phyloP scores from a whole-genome alignment of 1,284 basidiomycete species.

The Pseudozyma sp. region DNA sequence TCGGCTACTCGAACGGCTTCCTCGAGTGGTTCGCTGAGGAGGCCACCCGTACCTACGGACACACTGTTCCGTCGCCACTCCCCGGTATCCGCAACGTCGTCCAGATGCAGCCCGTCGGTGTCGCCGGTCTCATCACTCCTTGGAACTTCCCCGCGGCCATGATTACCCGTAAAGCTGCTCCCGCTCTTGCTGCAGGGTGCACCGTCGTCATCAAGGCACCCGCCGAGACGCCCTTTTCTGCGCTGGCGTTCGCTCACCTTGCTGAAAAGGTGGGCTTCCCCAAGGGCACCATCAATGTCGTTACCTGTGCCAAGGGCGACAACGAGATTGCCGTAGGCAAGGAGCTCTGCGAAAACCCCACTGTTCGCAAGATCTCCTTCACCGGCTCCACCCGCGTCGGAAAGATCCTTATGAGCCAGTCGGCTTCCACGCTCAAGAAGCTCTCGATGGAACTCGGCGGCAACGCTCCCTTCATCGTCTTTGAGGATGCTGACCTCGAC shows the following conservation, averaged over 20 bases:
- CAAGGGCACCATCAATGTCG: conserved; percentile 92
- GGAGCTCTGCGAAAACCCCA: conserved; percentile 72
- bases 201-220: conserved; percentile 95
- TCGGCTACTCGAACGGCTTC: conserved; percentile 65
- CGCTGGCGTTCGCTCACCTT: conserved; percentile 86
- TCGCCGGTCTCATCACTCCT: conserved; percentile 70
- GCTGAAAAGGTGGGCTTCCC: conserved; percentile 89
- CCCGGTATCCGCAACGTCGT: conserved; percentile 83
- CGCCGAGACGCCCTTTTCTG: conserved; percentile 93
- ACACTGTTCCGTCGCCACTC: conserved; percentile 84
- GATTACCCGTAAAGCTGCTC: conserved; percentile 86
- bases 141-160: conserved; percentile 68
- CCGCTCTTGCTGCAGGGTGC: conserved; percentile 91
- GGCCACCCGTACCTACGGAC: conserved; percentile 71
- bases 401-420: conserved; percentile 85
- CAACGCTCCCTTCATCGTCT: conserved; percentile 94
- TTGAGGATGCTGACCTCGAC: conserved; percentile 94
- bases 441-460: conserved; percentile 74
- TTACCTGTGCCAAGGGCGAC: conserved; percentile 80
- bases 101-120: conserved; percentile 87
- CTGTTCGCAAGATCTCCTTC: conserved; percentile 89
- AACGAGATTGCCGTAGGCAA: conserved; percentile 84
- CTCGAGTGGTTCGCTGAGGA: conserved; percentile 66
- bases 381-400: conserved; percentile 91
- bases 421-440: conserved; percentile 91